Evolutionary conservation across 768 basidiomycete genomes (phyloP).

Genomic region (Tephrocybe sp.): DNA sequence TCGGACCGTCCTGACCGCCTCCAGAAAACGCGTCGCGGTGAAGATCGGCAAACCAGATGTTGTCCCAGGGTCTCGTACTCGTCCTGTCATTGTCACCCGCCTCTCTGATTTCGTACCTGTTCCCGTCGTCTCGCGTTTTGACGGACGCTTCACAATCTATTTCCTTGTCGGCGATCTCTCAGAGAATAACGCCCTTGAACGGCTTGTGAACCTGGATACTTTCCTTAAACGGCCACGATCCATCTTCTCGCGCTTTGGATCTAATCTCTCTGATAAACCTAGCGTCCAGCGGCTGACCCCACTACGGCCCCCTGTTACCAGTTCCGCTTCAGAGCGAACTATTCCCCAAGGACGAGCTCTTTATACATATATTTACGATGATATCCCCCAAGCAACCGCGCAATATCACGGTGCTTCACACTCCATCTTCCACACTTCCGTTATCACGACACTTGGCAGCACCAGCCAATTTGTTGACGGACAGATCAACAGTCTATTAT

Average conservation of each 20-base stretch:
- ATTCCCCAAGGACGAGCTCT: constrained; percentile 11
- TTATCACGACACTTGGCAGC: constrained; percentile 13
- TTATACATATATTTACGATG: constrained; percentile 15
- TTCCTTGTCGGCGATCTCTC: constrained; percentile 17
- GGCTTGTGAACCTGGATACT: constrained; percentile 10
- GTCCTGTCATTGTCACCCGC: constrained; percentile 15
- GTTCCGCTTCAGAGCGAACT: background rate
- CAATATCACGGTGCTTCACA: constrained; percentile 11
- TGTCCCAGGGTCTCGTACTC: constrained; percentile 10
- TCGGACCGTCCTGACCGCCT: constrained; percentile 10
- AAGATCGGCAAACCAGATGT: constrained; percentile 14
- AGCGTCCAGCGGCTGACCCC: constrained; percentile 1
- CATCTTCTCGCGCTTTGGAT: constrained; percentile 14
- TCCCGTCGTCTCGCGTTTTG: constrained; percentile 10
- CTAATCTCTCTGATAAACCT: background rate
- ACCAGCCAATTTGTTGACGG: constrained; percentile 10
- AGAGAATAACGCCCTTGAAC: constrained; percentile 1
- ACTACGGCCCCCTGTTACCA: background rate
- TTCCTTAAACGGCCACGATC: constrained; percentile 8
- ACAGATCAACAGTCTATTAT: constrained; percentile 11
- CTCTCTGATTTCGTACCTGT: constrained; percentile 16
- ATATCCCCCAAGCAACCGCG: constrained; percentile 17
- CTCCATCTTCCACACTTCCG: constrained; percentile 13
- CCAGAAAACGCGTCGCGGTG: constrained; percentile 7
- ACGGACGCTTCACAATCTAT: constrained; percentile 16